Evolutionary conservation across 805 yeast species (phyloP).

Genomic region (Pichia cephalocereana): DNA sequence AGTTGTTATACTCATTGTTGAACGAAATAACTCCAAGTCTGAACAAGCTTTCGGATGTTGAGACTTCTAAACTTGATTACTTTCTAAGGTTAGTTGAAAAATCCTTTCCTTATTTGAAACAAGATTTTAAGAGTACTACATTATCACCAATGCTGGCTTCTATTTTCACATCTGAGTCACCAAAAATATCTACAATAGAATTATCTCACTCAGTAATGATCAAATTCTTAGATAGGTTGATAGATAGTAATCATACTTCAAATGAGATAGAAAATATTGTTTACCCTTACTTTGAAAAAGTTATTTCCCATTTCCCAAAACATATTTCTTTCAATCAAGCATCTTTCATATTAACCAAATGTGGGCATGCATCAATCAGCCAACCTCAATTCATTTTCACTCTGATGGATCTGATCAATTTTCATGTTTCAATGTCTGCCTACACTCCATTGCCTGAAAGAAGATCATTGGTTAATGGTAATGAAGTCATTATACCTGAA

Average conservation of each 20-base stretch:
- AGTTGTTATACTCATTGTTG: constrained; percentile 9
- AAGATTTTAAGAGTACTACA: constrained; percentile 23
- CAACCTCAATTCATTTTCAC: not conserved
- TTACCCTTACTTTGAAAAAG: constrained; percentile 8
- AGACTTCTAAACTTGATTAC: constrained; percentile 34
- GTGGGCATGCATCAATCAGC: constrained; percentile 25
- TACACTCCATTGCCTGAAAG: constrained; percentile 7
- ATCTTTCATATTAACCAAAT: constrained; percentile 45
- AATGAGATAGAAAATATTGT: not conserved
- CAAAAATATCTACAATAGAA: constrained; percentile 34
- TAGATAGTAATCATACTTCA: not conserved
- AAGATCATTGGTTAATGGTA: constrained; percentile 5
- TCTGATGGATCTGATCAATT: constrained; percentile 5
- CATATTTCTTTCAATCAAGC: constrained; percentile 46
- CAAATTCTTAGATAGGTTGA: constrained; percentile 19
- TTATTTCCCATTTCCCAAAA: constrained; percentile 48
- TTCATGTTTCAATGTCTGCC: constrained; percentile 1
- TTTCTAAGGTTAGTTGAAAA: constrained; percentile 40
- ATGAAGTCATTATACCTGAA: constrained; percentile 14
- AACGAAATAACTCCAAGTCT: constrained; percentile 14
- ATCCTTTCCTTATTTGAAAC: constrained; percentile 27
- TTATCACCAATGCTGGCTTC: constrained; percentile 14
- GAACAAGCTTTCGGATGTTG: constrained; percentile 23
- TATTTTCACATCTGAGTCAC: not conserved
- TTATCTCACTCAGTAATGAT: constrained; percentile 56